Evolutionary conservation across 192 early-diverging fungal species (phyloP), one percentile per base, ranked within the genome.

Genomic region (Nowakowskiella sp.): DNA sequence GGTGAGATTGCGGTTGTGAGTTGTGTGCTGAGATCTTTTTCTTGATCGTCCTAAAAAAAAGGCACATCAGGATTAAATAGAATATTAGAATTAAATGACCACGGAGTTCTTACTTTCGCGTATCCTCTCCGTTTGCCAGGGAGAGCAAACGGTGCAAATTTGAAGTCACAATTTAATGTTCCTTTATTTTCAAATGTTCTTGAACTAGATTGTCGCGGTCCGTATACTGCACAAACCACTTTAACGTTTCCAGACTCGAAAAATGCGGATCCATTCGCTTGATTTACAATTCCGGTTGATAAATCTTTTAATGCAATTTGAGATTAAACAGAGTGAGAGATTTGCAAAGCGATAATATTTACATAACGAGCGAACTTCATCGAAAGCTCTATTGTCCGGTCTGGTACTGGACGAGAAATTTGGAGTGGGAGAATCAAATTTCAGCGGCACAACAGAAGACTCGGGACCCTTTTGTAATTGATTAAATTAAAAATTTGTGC

Each of bases 211-310:
- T 80, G 82, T 16, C 84, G 75, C 0, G 85, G 86, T 22, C 62
- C 83, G 49, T 79, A 89, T 82, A 90, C 88, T 44, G 79, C 82
- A 64, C 86, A 88, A 1, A 81, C 75, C 31, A 89, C 61, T 52
- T 90, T 90, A 43, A 85, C 67, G 30, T 79, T 79, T 19, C 74
- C 80, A 21, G 78, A 33, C 59, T 90, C 88, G 44, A 88, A 66
- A 51, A 80, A 86, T 26, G 86, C 83, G 22, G 85, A 87, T 32
- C 88, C 88, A 30, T 82, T 86, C 13, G 88, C 82, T 36, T 86
- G 82, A 23, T 49, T 62, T 25, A 89, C 76, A 46, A 84, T 53
- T n/a, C 86, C 86, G 16, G 84, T 81, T 80, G 33, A 86, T 51
- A 54, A 77, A 82, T 86, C 42, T 21, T 31, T 46, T 19, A 39